Percentiles rank a stretch among this genome's conserved stretches.
phyloP scores from a whole-genome alignment of 78 protist species.

The Acrasis kona region DNA sequence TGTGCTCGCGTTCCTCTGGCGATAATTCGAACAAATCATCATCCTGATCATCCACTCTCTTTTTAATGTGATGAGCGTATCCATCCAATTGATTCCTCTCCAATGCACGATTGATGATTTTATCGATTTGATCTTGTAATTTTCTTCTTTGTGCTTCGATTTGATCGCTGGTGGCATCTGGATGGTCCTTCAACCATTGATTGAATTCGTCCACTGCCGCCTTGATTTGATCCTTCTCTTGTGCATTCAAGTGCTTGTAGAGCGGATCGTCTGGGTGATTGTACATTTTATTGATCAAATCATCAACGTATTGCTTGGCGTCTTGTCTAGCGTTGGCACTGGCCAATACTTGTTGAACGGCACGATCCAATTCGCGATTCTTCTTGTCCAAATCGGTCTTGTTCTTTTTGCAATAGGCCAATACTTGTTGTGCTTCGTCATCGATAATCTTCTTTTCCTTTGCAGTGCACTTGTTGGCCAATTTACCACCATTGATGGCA shows the following conservation, averaged over 20 bases:
- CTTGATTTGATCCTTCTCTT: neutral
- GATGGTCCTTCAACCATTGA: neutral
- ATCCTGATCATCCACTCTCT: neutral
- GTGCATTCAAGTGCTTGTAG: neutral
- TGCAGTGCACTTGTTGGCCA: neutral
- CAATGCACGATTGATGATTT: neutral
- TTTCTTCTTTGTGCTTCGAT: neutral
- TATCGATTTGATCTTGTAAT: neutral
- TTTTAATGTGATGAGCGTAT: neutral
- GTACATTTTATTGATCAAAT: neutral
- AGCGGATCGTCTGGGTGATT: neutral
- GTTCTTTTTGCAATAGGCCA: neutral
- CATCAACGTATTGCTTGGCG: neutral
- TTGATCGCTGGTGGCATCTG: neutral
- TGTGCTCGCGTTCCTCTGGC: neutral
- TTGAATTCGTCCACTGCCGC: neutral
- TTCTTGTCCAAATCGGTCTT: neutral
- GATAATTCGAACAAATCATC: neutral
- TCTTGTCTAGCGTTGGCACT: neutral
- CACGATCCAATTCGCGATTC: neutral
- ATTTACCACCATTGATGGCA: neutral
- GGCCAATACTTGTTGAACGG: neutral
- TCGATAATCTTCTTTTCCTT: neutral
- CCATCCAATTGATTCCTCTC: neutral
- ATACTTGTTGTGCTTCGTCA: neutral